Conservation (phyloP, 202 grass and related monocot species). For the Cymbopogon flexuosus region DNA sequence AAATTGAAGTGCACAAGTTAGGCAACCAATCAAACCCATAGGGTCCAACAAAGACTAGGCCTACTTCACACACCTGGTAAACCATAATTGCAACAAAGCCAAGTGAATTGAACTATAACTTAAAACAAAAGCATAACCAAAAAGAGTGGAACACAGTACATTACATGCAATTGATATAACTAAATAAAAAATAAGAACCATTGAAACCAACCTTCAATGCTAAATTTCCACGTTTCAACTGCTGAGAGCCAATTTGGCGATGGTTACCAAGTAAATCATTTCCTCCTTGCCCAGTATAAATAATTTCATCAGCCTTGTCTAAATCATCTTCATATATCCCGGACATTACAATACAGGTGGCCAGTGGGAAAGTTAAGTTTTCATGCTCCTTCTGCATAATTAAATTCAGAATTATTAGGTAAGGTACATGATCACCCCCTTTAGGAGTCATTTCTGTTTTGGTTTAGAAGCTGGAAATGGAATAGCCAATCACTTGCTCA, state of each 20-base stretch:
- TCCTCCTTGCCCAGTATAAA: slow-evolving; percentile 93
- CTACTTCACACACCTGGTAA: not conserved
- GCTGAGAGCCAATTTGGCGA: slow-evolving; percentile 68
- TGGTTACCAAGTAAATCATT: slow-evolving; percentile 93
- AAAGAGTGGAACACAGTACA: no score
- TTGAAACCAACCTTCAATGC: slow-evolving; percentile 58
- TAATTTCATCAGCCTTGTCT: slow-evolving; percentile 72
- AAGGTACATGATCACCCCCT: not conserved
- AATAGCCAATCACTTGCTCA: not conserved
- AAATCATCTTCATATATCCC: slow-evolving; percentile 94
- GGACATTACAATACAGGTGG: slow-evolving; percentile 74
- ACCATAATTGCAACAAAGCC: not conserved
- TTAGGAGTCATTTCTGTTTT: not conserved
- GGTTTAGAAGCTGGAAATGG: not conserved
- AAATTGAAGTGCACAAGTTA: no score
- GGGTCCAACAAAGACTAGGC: not conserved
- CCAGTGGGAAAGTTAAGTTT: slow-evolving; percentile 65
- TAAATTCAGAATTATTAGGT: slow-evolving; percentile 20
- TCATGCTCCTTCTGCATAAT: slow-evolving; percentile 45
- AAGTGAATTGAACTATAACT: no score
- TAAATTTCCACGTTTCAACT: slow-evolving; percentile 72
- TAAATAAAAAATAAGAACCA: not conserved
- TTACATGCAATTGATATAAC: not conserved
- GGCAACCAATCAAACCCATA: not conserved
- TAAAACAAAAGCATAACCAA: no score